A percentile compares a stretch with the other conserved stretches of the same genome.
These are phyloP conservation scores for Ustulina deusta DNA, from an alignment of 2,329 filamentous ascomycete species.

Conservation along the genomic window DNA sequence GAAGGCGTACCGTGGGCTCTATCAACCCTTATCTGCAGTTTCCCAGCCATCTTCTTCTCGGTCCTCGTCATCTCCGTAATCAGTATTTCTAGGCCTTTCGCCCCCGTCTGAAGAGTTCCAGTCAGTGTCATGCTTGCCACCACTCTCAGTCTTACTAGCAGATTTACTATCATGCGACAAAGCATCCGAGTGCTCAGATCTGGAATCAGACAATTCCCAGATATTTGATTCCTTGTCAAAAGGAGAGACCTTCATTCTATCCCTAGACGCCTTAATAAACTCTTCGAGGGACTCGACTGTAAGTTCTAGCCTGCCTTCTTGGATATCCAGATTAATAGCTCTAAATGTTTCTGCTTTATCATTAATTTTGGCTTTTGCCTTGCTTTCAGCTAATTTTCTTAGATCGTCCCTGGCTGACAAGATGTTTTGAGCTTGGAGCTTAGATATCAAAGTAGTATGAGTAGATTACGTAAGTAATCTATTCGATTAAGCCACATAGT, in stretches of 20 bases:
- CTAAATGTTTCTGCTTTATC: conserved; percentile 39
- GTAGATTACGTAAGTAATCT: too few species aligned
- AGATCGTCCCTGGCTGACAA: conserved; percentile 22
- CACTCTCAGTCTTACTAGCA: too few species aligned
- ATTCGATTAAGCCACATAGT: too few species aligned
- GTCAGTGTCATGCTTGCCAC: not conserved
- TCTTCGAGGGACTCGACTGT: conserved; percentile 38
- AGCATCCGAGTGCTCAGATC: not conserved
- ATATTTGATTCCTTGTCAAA: conserved; percentile 27
- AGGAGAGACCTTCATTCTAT: conserved; percentile 37
- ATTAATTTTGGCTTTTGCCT: conserved; percentile 34
- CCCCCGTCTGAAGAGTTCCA: not conserved
- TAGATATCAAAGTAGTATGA: too few species aligned
- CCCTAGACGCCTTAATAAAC: conserved; percentile 34
- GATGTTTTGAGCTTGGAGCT: conserved; percentile 16
- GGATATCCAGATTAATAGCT: conserved; percentile 34
- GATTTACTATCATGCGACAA: too few species aligned
- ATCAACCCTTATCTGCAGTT: too few species aligned
- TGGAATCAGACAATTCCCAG: not conserved
- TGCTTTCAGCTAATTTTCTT: conserved; percentile 19
- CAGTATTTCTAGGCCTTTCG: not conserved
- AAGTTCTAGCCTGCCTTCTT: conserved; percentile 26
- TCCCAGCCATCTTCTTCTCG: too few species aligned
- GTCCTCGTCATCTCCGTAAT: not conserved
- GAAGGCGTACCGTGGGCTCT: too few species aligned